Base-by-base conservation (phyloP, 257 asterid genomes). In the Scutellaria baicalensis region DNA sequence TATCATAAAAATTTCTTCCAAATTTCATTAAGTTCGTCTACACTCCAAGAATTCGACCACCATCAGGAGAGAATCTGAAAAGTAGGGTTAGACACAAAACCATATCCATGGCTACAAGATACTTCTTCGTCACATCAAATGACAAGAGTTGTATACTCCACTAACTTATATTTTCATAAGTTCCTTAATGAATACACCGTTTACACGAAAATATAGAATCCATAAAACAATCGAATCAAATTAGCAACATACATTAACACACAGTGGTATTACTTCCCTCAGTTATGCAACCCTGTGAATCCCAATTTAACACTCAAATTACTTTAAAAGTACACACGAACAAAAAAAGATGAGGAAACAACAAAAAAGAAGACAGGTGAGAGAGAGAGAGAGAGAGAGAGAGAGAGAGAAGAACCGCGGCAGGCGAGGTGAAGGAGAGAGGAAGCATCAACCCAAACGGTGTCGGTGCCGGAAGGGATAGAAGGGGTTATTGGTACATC, bases 391-490 rank as follows among this genome's bases (percentile, higher is more conserved):
- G 47, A 69, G 17, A 66, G 66, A 67, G 65, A 70, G 52, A 12
- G 47, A 40, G 47, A 71, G 17, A 75, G 66, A 55, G 13, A 66
- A 2, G 54, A 8, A 93, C 99, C 99, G 75, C 74, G 60, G 82
- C 95, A 86, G 35, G 97, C 96, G 56, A 78, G 88, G 16, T 73
- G 79, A 38, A 94, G 78, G 63, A 94, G 86, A 64, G 89, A 38
- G 14, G 97, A 94, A 69, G 84, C 88, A 61, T 94, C 97, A 17
- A 81, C 85, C 97, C 97, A 89, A 60, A 81, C 91, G 54, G 93
- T 75, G 69, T 86, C 95, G 80, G 80, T 85, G 52, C 80, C 88
- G 59, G 91, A 83, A 66, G 95, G 87, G 57, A 90, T 80, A 43
- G 91, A 83, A 80, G 95, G 85, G 68, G 64, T 80, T 69, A 72